phyloP scores from a whole-genome alignment of 2,329 filamentous ascomycete genomes.

The Sporothrix variecibatus region DNA sequence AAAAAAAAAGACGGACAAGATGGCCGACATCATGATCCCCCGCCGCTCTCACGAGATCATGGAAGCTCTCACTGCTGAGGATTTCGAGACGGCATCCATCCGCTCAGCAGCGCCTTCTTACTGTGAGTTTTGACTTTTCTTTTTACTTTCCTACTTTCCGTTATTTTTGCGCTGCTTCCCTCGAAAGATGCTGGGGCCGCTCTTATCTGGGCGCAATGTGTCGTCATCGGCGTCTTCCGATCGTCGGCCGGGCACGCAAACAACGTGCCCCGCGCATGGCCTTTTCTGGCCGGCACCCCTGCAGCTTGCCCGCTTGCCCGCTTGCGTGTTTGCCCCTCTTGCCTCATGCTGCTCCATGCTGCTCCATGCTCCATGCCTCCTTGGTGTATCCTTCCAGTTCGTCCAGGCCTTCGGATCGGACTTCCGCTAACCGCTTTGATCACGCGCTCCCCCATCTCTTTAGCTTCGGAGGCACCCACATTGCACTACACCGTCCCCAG shows the following conservation, averaged over 20 bases:
- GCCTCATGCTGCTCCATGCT: neutral
- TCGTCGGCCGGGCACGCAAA: slow-evolving; percentile 10
- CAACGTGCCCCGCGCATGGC: slow-evolving; percentile 16
- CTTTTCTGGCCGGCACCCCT: slow-evolving; percentile 2
- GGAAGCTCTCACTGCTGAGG: slow-evolving; percentile 46
- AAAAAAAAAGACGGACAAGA: neutral
- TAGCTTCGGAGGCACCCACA: slow-evolving; percentile 65
- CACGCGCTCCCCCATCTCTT: neutral
- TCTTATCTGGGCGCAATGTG: neutral
- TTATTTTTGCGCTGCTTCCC: no score
- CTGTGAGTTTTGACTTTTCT: slow-evolving; percentile 45
- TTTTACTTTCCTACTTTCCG: neutral
- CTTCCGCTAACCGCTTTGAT: neutral
- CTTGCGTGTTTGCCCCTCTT: neutral
- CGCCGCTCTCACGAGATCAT: slow-evolving; percentile 28
- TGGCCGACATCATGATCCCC: slow-evolving; percentile 25
- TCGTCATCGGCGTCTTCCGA: slow-evolving; percentile 18
- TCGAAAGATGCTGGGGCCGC: neutral
- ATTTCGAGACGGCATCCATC: slow-evolving; percentile 68
- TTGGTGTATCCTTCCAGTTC: neutral
- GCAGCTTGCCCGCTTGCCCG: slow-evolving; percentile 1
- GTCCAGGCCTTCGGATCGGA: slow-evolving; percentile 5
- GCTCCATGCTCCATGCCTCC: no score
- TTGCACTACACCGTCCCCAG: slow-evolving; percentile 58
- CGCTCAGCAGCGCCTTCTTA: slow-evolving; percentile 70